phyloP scores from a whole-genome alignment of 2,329 filamentous ascomycete genomes.

The Neodidymelliopsis sp. region DNA sequence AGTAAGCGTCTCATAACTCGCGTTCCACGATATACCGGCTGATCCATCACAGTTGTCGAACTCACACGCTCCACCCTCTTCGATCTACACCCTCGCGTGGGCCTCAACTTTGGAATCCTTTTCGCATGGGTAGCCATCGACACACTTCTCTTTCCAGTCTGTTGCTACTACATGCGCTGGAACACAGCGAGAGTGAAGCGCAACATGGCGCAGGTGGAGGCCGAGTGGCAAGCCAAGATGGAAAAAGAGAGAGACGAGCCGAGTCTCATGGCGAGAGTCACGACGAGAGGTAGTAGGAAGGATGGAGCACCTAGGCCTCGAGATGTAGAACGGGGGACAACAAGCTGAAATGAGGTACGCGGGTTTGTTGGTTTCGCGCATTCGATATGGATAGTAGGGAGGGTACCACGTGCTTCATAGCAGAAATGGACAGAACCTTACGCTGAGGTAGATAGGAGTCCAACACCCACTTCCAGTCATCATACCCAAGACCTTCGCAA shows the following conservation, averaged over 20 bases:
- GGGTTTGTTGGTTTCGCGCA: too few relatives aligned
- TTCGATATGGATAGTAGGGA: too few relatives aligned
- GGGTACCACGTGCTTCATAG: too few relatives aligned
- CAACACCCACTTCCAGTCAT: too few relatives aligned
- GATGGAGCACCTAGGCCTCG: too few relatives aligned
- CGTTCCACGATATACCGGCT: not conserved
- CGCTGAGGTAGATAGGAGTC: too few relatives aligned
- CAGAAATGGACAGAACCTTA: too few relatives aligned
- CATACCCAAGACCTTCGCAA: too few relatives aligned
- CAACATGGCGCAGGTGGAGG: slow-evolving; percentile 31
- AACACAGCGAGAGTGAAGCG: slow-evolving; percentile 42
- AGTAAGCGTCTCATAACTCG: slow-evolving; percentile 48
- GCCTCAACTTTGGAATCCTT: slow-evolving; percentile 66
- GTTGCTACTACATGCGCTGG: slow-evolving; percentile 54
- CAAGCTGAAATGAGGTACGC: too few relatives aligned
- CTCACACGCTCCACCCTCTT: slow-evolving; percentile 67
- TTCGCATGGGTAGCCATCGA: slow-evolving; percentile 65
- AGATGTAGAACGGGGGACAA: too few relatives aligned
- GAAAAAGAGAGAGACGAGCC: slow-evolving; percentile 38
- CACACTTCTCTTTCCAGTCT: slow-evolving; percentile 60
- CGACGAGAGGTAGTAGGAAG: slow-evolving; percentile 26
- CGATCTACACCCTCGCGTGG: slow-evolving; percentile 64
- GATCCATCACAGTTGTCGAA: slow-evolving; percentile 58
- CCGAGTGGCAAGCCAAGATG: slow-evolving; percentile 38
- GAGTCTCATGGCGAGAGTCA: slow-evolving; percentile 34